Base-by-base conservation (phyloP, 2,329 filamentous ascomycete species). In the Coniochaeta sp. region DNA sequence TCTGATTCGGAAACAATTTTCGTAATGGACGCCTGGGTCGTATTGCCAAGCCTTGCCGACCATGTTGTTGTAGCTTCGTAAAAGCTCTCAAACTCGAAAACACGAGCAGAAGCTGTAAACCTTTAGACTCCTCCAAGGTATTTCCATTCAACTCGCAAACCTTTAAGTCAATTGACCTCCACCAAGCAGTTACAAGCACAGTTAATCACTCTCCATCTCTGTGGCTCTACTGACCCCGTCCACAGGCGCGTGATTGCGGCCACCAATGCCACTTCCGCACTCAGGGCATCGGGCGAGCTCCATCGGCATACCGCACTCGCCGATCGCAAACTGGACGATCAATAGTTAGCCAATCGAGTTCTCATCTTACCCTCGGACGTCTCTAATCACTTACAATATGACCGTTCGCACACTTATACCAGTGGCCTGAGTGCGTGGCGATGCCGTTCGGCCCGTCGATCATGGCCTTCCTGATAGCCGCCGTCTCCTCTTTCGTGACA, bases 221-320 rank as follows among this genome's bases (percentile, higher is more conserved):
- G 38, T 62, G 0, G 83, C 84, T 50, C 66, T 73, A 14, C 68
- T 74, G 2, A 87, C 83, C 2, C 86, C 86, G 16, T 68, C 72
- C 0, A 74, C 79, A n/a, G 78, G 62, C 9, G 9, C 58, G 68
- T 89, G 84, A 42, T 78, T 10, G 54, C 65, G 67, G 0, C 87
- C 87, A 2, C 86, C 87, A 32, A 90, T 78, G 0, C 70, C 62
- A 1, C 77, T 76, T 1, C 77, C 79, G 63, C 88, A 91, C 63
- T 89, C 80, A 0, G 87, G 86, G 64, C 88, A 91, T 1, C 70
- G 70, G 1, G 86, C 79, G 19, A 66, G 59, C 68, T 90, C 62
- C 83, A 88, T 87, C 0, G 87, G 83, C 78, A 84, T 83, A 1
- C 86, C 86, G 65, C 86, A 89, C 62, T 89, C 83, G 0, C 85